Percentiles rank a stretch among this genome's conserved stretches.
Conservation (phyloP, 306 rosid genomes). For the Cucurbita maxima region DNA sequence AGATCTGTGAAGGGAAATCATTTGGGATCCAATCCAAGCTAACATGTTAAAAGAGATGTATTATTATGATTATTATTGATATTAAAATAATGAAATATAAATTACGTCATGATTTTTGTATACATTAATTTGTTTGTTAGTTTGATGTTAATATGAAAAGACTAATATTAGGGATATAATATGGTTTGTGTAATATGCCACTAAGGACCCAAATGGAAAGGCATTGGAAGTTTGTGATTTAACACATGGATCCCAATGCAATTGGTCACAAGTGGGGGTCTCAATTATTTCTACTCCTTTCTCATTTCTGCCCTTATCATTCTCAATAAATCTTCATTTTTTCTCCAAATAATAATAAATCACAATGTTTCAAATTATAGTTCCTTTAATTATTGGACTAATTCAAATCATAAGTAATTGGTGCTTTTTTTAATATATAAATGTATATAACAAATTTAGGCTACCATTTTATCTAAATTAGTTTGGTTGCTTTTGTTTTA, state of each 20-base stretch:
- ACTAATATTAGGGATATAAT: background rate
- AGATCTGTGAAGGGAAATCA: background rate
- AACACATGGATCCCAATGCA: slow-evolving; percentile 11
- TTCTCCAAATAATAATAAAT: too few species aligned
- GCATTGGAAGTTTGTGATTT: slow-evolving; percentile 11
- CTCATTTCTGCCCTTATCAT: slow-evolving; percentile 6
- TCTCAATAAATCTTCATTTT: slow-evolving; percentile 21
- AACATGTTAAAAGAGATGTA: background rate
- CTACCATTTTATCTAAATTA: too few species aligned
- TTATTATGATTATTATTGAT: background rate
- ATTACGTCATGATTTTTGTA: background rate
- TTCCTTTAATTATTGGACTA: background rate
- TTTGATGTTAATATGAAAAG: background rate
- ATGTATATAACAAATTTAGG: too few species aligned
- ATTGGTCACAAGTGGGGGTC: background rate
- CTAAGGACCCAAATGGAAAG: background rate
- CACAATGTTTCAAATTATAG: background rate
- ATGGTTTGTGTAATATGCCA: background rate
- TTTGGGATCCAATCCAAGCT: background rate
- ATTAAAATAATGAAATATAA: background rate
- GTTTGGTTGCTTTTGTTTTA: too few species aligned
- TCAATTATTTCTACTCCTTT: background rate
- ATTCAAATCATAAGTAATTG: too few species aligned
- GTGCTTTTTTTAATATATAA: too few species aligned
- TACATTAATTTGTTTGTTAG: background rate